Conservation (phyloP, 148 eudicot genomes). For the Spergularia marina region DNA sequence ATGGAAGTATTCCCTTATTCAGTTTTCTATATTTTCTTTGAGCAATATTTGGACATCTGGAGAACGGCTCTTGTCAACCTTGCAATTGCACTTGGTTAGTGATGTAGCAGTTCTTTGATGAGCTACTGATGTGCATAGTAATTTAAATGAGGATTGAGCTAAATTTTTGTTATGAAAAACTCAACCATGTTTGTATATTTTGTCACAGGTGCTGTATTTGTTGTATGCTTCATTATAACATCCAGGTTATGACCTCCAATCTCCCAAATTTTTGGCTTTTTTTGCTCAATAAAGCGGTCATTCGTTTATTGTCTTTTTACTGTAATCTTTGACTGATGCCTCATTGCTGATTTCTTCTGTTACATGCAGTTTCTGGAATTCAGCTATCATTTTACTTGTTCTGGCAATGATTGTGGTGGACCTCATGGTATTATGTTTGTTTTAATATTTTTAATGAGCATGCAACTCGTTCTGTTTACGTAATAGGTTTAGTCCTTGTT, state of each 20-base stretch:
- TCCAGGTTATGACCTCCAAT: conserved; percentile 41
- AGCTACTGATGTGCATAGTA: not conserved
- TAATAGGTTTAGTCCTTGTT: conserved; percentile 2
- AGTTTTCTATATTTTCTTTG: conserved; percentile 71
- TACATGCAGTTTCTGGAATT: conserved; percentile 60
- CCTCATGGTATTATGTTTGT: conserved; percentile 45
- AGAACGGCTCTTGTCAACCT: conserved; percentile 60
- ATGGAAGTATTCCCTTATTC: conserved; percentile 67
- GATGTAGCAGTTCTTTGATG: conserved; percentile 6
- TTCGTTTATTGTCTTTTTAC: conserved; percentile 1
- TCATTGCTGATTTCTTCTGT: conserved; percentile 19
- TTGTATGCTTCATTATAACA: conserved; percentile 57
- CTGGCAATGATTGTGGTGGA: conserved; percentile 68
- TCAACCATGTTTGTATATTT: not conserved
- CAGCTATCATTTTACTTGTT: conserved; percentile 61
- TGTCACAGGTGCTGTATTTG: conserved; percentile 63
- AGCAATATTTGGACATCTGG: conserved; percentile 80
- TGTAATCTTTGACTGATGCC: not conserved
- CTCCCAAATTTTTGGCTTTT: not conserved
- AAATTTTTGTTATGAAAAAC: not conserved
- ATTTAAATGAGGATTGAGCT: not conserved
- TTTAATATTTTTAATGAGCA: not conserved
- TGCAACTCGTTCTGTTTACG: not conserved
- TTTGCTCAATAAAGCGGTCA: conserved; percentile 5
- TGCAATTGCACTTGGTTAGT: conserved; percentile 65